Evolutionary conservation across 805 yeast species (phyloP), one percentile per base, ranked within the genome.

Genomic region (Priceomyces carsonii): DNA sequence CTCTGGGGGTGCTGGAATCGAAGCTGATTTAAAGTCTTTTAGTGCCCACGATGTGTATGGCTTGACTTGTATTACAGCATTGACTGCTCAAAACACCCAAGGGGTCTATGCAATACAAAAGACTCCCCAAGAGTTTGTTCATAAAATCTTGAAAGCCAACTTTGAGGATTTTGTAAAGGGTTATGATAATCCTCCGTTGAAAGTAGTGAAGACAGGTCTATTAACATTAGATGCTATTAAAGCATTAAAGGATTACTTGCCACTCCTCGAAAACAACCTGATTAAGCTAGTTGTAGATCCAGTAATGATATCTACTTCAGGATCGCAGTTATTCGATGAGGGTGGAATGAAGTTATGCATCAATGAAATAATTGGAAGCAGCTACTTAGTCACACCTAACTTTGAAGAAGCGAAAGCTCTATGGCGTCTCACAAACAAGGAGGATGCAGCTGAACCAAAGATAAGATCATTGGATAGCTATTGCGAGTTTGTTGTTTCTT

Each of bases 1-100:
- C 28, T 82, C 91, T 8, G 96, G 95, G 2, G 95, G 95, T 3
- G 95, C 96, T 2, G 96, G 96, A 3, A 80, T 87, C 32, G 95
- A 87, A 56, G 95, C 95, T 1, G 96, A 87, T 54, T 54, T 87
- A 24, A 88, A 88, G 60, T 80, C 95, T 0, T 74, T 87, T 36
- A 69, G 84, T 3, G 84, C 85, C 1, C 85, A 83, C 48, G 76
- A 77, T 10, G 87, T 87, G 33, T 85, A 80, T 50, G 95, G 85
- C 0, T 60, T 82, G 56, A 83, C 90, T 0, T 82, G 89, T 48
- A 79, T 85, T 29, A 75, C 89, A 6, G 90, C 89, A 2, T 59
- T 88, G 39, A 87, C 95, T 0, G 84, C 89, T 5, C 95, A 88
- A 51, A 85, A 88, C 50, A 82, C 85, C 5, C 51, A 37, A 23